phyloP scores from a whole-genome alignment of 225 moss, liverwort and hornwort species.

The Bryoerythrophyllum caledonicum region DNA sequence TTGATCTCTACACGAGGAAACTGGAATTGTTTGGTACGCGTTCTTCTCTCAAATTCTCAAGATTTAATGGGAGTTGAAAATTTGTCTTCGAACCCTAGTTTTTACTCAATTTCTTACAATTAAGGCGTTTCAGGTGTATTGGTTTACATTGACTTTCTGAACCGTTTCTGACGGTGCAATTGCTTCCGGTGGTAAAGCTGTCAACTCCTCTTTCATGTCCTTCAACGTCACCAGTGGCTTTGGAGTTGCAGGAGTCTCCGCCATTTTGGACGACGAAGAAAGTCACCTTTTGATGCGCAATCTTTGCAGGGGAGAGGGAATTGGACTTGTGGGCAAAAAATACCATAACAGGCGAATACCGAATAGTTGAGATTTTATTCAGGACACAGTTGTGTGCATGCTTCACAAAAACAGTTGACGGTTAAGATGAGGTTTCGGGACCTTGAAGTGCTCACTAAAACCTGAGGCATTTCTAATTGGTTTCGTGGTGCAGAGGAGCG shows the following conservation, averaged over 20 bases:
- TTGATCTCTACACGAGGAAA: too few relatives aligned
- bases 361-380: neutral
- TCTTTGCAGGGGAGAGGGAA: neutral
- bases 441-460: too few relatives aligned
- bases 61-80: neutral
- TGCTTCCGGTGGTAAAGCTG: slow-evolving; percentile 37
- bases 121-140: neutral
- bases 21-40: too few relatives aligned
- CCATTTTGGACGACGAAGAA: slow-evolving; percentile 17
- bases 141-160: slow-evolving; percentile 37
- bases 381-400: too few relatives aligned
- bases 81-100: slow-evolving; percentile 20
- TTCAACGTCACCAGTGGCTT: slow-evolving; percentile 39
- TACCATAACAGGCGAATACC: neutral
- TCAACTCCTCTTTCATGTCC: slow-evolving; percentile 51
- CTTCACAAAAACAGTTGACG: neutral
- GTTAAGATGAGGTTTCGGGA: too few relatives aligned
- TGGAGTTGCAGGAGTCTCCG: slow-evolving; percentile 31
- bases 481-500: neutral
- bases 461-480: too few relatives aligned
- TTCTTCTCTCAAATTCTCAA: too few relatives aligned
- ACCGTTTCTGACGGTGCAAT: slow-evolving; percentile 9
- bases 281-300: neutral
- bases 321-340: neutral
- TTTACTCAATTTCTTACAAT: neutral